phyloP scores from a whole-genome alignment of 2,329 filamentous ascomycete species.

The Rhynchosporium agropyri region DNA sequence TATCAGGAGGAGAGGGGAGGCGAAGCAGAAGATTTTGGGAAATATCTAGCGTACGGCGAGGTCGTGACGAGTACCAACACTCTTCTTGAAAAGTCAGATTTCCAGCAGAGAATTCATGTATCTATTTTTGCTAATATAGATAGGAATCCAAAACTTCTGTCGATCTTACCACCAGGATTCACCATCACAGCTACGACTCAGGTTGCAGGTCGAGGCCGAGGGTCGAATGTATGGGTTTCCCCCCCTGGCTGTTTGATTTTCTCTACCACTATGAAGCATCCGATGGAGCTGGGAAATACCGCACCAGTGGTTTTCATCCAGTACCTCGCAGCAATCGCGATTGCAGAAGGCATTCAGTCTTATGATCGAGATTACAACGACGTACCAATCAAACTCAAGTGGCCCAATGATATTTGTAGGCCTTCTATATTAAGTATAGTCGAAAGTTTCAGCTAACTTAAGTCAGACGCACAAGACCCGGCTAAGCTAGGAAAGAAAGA shows the following conservation, averaged over 20 bases:
- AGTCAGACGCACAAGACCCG: constrained; percentile 66
- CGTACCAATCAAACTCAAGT: constrained; percentile 86
- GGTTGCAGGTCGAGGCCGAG: constrained; percentile 83
- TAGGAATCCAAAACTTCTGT: constrained; percentile 77
- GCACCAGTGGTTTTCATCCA: constrained; percentile 92
- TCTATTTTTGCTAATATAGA: constrained; percentile 20
- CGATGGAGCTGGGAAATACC: constrained; percentile 67
- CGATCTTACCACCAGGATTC: constrained; percentile 80
- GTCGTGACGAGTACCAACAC: constrained; percentile 95
- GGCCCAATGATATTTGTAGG: constrained; percentile 93
- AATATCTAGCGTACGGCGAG: constrained; percentile 81
- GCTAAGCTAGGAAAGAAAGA: constrained; percentile 50
- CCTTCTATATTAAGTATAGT: constrained; percentile 15
- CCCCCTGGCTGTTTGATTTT: constrained; percentile 86
- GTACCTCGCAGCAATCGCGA: constrained; percentile 87
- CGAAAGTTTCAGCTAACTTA: neutral
- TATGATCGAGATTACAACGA: constrained; percentile 77
- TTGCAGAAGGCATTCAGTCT: constrained; percentile 77
- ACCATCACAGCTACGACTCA: constrained; percentile 86
- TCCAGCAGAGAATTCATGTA: constrained; percentile 12
- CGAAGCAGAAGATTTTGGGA: constrained; percentile 71
- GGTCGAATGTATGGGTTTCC: constrained; percentile 92
- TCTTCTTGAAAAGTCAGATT: constrained; percentile 76
- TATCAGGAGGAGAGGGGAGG: constrained; percentile 61
- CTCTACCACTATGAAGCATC: constrained; percentile 84